These are phyloP conservation scores for Blastomyces silverae DNA, from an alignment of 2,329 filamentous ascomycete genomes.

Conservation along the genomic window DNA sequence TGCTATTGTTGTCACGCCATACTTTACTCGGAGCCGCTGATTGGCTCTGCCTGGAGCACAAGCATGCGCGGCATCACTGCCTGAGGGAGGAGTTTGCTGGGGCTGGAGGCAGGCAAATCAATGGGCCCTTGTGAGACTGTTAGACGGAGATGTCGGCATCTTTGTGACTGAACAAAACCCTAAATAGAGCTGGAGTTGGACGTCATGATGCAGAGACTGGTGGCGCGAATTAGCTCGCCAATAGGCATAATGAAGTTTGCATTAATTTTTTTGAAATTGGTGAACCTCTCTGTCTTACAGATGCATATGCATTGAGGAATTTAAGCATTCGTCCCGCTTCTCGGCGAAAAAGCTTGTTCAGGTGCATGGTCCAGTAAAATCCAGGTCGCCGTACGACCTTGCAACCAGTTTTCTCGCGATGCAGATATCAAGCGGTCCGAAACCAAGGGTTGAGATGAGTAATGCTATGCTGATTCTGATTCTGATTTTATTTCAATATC, in stretches of 20 bases:
- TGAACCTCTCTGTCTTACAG: conserved; percentile 61
- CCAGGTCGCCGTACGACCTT: conserved; percentile 68
- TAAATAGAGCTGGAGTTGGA: conserved; percentile 63
- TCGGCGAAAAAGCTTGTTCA: conserved; percentile 6
- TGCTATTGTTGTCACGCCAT: conserved; percentile 73
- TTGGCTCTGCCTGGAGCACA: conserved; percentile 61
- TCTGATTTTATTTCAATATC: not conserved
- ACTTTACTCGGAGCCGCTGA: conserved; percentile 69
- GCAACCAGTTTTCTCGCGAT: conserved; percentile 66
- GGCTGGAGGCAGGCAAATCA: conserved; percentile 82
- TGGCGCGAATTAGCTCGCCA: conserved; percentile 61
- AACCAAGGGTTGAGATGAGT: conserved; percentile 62
- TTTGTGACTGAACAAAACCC: conserved; percentile 81
- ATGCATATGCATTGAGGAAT: conserved; percentile 73
- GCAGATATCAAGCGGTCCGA: conserved; percentile 65
- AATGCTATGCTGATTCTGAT: conserved; percentile 26
- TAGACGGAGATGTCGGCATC: conserved; percentile 71
- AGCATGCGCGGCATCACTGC: conserved; percentile 69
- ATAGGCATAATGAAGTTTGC: conserved; percentile 61
- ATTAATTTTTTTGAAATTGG: conserved; percentile 70
- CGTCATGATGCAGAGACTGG: conserved; percentile 67
- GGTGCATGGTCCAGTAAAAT: conserved; percentile 14
- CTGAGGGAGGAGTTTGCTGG: conserved; percentile 66
- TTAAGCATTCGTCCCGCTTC: conserved; percentile 1
- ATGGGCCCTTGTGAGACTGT: conserved; percentile 79